These are phyloP conservation scores for Fraxinus quadrangulata DNA, from an alignment of 257 asterid genomes.

Conservation along the genomic window DNA sequence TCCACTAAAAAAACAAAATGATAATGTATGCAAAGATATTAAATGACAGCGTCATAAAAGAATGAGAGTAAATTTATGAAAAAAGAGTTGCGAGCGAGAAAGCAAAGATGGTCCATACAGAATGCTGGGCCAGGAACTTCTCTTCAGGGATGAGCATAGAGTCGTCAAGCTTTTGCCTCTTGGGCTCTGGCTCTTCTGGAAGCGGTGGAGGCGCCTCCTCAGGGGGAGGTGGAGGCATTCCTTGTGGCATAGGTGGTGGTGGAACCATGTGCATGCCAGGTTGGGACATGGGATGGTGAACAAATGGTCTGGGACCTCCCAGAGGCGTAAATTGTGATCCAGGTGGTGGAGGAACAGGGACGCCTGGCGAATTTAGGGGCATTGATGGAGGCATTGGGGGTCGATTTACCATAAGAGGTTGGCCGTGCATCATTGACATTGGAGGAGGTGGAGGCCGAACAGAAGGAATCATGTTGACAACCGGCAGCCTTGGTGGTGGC, in stretches of 20 bases:
- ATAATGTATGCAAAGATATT: not conserved
- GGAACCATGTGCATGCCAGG: constrained; percentile 71
- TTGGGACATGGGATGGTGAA: constrained; percentile 59
- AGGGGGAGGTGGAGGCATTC: constrained; percentile 88
- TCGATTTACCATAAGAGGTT: constrained; percentile 62
- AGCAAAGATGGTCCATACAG: constrained; percentile 42
- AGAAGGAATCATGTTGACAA: constrained; percentile 58
- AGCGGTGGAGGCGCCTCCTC: constrained; percentile 97
- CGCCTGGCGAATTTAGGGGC: constrained; percentile 40
- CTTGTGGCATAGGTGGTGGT: constrained; percentile 80
- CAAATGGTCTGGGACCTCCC: constrained; percentile 62
- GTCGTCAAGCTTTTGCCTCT: constrained; percentile 89
- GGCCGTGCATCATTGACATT: constrained; percentile 70
- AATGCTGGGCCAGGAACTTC: constrained; percentile 73
- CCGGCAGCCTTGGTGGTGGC: constrained; percentile 70
- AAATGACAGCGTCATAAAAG: not conserved
- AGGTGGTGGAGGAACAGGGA: constrained; percentile 74
- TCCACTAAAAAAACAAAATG: not conserved
- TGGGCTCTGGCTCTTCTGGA: constrained; percentile 95
- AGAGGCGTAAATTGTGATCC: constrained; percentile 80
- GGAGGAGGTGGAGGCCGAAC: constrained; percentile 74
- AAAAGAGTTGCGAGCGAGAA: not conserved
- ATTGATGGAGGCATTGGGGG: constrained; percentile 67
- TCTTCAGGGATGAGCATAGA: constrained; percentile 83
- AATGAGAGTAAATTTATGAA: not conserved